These are phyloP conservation scores for Pseudotsuga menziesii DNA, from an alignment of 75 land plant genomes.

Conservation along the genomic window DNA sequence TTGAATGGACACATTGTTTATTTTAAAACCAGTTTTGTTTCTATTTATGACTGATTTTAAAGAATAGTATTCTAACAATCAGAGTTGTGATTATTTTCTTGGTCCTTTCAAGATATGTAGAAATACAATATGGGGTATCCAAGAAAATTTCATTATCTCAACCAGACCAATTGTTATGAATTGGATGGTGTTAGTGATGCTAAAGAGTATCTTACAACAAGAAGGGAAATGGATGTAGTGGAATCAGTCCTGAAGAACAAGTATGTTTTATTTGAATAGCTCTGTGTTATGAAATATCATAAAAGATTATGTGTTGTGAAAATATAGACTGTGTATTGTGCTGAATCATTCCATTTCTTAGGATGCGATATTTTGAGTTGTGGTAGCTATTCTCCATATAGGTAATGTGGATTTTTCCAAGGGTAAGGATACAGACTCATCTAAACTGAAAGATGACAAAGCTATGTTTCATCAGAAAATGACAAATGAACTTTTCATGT, in stretches of 20 bases:
- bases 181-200: conserved; percentile 68
- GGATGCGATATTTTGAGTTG: conserved; percentile 92
- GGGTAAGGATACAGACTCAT: conserved; percentile 76
- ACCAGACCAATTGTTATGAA: conserved; percentile 80
- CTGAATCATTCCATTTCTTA: conserved; percentile 12
- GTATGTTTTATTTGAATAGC: conserved; percentile 14
- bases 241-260: conserved; percentile 89
- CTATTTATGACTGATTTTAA: not conserved
- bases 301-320: not conserved
- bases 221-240: conserved; percentile 91
- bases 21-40: not conserved
- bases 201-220: conserved; percentile 71
- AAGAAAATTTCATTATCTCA: conserved; percentile 76
- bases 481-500: conserved; percentile 90
- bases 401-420: conserved; percentile 80
- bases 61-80: not conserved
- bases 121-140: conserved; percentile 83
- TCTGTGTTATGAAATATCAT: not conserved
- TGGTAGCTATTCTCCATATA: conserved; percentile 80
- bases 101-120: conserved; percentile 48
- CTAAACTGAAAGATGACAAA: conserved; percentile 75
- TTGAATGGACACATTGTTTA: not conserved
- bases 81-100: not conserved
- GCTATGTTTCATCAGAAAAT: conserved; percentile 78
- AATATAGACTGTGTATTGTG: not conserved